These are phyloP conservation scores for Porpolomopsis calyptriformis DNA, from an alignment of 768 basidiomycete genomes.

Conservation along the genomic window DNA sequence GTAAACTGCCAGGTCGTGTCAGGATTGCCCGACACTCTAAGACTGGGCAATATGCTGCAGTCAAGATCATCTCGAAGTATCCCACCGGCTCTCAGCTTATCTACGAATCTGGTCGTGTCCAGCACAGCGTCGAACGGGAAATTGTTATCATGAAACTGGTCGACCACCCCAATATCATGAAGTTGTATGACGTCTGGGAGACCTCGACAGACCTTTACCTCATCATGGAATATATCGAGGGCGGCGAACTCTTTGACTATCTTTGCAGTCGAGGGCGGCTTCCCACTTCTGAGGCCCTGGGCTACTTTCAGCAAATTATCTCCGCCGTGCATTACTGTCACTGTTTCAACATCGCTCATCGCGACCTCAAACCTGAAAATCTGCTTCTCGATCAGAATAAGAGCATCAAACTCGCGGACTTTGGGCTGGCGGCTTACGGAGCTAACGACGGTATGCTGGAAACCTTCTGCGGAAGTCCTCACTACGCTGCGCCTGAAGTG, in stretches of 20 bases:
- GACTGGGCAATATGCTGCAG: slow-evolving; percentile 81
- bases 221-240: slow-evolving; percentile 89
- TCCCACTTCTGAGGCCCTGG: slow-evolving; percentile 58
- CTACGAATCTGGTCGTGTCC: slow-evolving; percentile 65
- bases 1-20: slow-evolving; percentile 58
- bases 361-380: slow-evolving; percentile 93
- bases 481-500: slow-evolving; percentile 92
- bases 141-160: slow-evolving; percentile 97
- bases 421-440: slow-evolving; percentile 85
- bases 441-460: slow-evolving; percentile 39
- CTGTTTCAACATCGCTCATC: slow-evolving; percentile 87
- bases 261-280: slow-evolving; percentile 72
- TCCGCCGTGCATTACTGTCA: slow-evolving; percentile 87
- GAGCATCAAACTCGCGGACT: slow-evolving; percentile 93
- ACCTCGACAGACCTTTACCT: slow-evolving; percentile 81
- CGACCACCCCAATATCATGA: slow-evolving; percentile 90
- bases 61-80: slow-evolving; percentile 87
- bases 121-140: slow-evolving; percentile 80
- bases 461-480: slow-evolving; percentile 89
- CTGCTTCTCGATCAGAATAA: slow-evolving; percentile 71
- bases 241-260: slow-evolving; percentile 91
- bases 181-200: slow-evolving; percentile 95
- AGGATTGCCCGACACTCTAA: slow-evolving; percentile 80
- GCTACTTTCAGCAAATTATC: slow-evolving; percentile 91
- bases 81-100: slow-evolving; percentile 54